phyloP scores from a whole-genome alignment of 1,284 basidiomycete genomes.

The Mycena citricolor region DNA sequence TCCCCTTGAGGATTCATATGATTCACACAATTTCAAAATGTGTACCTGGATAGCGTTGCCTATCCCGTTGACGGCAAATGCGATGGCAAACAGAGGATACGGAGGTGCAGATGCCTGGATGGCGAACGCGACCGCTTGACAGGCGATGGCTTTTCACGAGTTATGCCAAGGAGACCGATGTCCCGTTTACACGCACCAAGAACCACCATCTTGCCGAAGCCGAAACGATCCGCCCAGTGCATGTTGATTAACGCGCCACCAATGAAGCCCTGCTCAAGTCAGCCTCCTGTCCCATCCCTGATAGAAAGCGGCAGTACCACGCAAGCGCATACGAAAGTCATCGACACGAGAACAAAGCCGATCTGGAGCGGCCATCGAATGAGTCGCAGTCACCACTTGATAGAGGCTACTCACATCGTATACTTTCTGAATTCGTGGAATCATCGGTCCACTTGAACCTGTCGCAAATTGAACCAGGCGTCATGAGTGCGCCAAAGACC shows the following conservation, averaged over 20 bases:
- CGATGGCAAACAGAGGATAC: neutral
- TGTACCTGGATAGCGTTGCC: neutral
- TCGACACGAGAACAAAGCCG: neutral
- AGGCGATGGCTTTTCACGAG: no score
- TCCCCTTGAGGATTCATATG: neutral
- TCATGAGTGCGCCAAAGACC: neutral
- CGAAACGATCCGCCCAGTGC: neutral
- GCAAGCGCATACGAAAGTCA: neutral
- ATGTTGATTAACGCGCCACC: neutral
- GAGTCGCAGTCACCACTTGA: neutral
- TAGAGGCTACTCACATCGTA: neutral
- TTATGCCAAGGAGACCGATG: no score
- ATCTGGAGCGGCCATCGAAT: neutral
- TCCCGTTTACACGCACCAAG: no score
- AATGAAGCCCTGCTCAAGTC: neutral
- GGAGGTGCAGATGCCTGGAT: neutral
- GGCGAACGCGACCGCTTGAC: neutral
- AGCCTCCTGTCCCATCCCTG: neutral
- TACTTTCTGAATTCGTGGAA: constrained; percentile 42
- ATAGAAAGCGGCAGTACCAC: neutral
- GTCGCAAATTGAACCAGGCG: no score
- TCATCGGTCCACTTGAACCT: constrained; percentile 31
- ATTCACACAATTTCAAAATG: neutral
- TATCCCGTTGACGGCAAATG: neutral
- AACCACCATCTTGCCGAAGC: neutral